Conservation (phyloP, 139 green algal species). For the Closterium sp. region DNA sequence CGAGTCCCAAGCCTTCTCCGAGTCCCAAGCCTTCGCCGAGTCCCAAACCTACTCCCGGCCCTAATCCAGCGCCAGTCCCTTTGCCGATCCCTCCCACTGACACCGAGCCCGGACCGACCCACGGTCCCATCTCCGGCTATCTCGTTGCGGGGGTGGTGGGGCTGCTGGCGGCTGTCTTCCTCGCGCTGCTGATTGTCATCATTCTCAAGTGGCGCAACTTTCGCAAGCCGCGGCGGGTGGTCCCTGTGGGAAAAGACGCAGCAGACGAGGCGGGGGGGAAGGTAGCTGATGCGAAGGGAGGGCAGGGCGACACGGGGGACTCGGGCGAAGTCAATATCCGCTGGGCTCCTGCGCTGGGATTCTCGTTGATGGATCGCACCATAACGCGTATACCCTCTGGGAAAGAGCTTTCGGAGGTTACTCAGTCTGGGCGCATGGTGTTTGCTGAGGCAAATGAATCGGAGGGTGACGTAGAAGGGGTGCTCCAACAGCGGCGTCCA, state of each 20-base stretch:
- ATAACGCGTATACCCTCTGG: not conserved
- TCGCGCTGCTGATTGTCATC: not conserved
- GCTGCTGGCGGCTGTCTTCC: not conserved
- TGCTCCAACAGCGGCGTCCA: too few relatives aligned
- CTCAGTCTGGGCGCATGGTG: not conserved
- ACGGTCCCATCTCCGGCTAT: not conserved
- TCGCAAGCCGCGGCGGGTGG: not conserved
- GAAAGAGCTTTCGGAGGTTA: not conserved
- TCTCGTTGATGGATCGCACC: not conserved
- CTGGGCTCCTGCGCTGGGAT: not conserved
- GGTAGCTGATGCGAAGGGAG: not conserved
- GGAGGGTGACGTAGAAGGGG: not conserved
- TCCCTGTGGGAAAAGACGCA: not conserved
- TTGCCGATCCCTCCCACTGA: not conserved
- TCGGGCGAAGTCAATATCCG: not conserved
- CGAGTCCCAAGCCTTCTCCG: not conserved
- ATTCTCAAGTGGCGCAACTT: not conserved
- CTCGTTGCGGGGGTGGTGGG: not conserved
- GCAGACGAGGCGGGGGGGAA: not conserved
- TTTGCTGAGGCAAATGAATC: not conserved
- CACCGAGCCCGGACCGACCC: not conserved
- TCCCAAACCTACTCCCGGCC: not conserved
- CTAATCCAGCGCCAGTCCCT: not conserved
- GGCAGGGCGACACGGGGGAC: not conserved
- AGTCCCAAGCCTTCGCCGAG: not conserved